phyloP scores from a whole-genome alignment of 352 stramenopile species.

The Phytopythium aichiense region DNA sequence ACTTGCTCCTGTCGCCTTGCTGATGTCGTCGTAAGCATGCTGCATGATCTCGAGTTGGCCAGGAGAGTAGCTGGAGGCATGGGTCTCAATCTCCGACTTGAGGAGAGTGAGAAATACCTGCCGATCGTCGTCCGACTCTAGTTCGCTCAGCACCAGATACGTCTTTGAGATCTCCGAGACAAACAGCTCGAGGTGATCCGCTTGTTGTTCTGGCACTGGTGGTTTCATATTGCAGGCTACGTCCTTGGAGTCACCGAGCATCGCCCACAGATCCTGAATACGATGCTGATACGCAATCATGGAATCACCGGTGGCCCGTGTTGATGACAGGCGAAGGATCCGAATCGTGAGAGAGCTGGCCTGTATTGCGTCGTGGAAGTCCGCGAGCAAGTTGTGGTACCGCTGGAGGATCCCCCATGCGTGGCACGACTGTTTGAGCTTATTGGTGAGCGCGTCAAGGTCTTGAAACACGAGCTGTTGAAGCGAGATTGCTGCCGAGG shows the following conservation, averaged over 20 bases:
- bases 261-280: neutral
- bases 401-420: neutral
- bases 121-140: neutral
- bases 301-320: neutral
- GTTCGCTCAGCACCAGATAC: neutral
- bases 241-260: neutral
- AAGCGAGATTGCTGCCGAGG: neutral
- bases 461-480: neutral
- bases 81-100: neutral
- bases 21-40: neutral
- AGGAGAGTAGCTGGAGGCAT: neutral
- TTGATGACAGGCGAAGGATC: conserved; percentile 2
- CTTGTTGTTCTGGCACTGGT: neutral
- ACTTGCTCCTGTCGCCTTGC: neutral
- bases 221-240: neutral
- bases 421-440: neutral
- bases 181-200: neutral
- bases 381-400: neutral
- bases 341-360: too few relatives aligned
- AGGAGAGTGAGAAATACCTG: neutral
- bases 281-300: neutral
- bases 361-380: neutral
- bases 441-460: neutral
- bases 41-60: neutral
- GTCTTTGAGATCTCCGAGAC: neutral